Evolutionary conservation across 1,284 basidiomycete species (phyloP).

Genomic region (Somion occarium): DNA sequence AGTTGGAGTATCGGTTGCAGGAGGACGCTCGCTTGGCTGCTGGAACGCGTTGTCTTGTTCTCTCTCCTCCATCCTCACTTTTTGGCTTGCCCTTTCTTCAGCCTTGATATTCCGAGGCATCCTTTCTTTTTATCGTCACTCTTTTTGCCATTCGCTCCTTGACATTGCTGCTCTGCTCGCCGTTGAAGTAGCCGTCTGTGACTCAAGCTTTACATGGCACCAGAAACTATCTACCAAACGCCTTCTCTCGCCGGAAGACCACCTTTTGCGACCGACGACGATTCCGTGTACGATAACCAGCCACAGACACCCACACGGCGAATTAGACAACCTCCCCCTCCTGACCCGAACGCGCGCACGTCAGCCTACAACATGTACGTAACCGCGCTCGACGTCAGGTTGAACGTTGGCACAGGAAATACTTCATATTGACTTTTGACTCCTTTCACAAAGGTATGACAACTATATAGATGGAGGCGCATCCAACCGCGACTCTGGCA

Average conservation of each 20-base stretch:
- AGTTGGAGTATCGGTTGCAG: not conserved
- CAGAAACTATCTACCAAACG: conserved; percentile 27
- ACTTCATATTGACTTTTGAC: conserved; percentile 5
- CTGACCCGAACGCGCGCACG: conserved; percentile 39
- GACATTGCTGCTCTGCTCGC: not conserved
- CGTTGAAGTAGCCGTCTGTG: not conserved
- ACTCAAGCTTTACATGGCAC: conserved; percentile 18
- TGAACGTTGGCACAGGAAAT: conserved; percentile 2
- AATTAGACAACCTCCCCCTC: conserved; percentile 33
- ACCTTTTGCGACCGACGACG: conserved; percentile 64
- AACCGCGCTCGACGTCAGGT: conserved; percentile 7
- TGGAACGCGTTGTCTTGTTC: not conserved
- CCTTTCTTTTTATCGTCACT: conserved; percentile 27
- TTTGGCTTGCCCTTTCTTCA: not conserved
- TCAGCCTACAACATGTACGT: conserved; percentile 67
- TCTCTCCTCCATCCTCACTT: conserved; percentile 3
- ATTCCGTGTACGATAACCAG: conserved; percentile 47
- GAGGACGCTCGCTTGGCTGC: not conserved
- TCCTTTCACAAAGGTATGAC: conserved; percentile 47
- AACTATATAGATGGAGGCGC: conserved; percentile 41
- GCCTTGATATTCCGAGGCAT: conserved; percentile 27
- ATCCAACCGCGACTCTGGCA: conserved; percentile 43
- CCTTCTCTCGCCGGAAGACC: conserved; percentile 57
- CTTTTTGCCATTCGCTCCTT: conserved; percentile 14
- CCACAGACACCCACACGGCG: conserved; percentile 31